Evolutionary conservation across 1,284 basidiomycete genomes (phyloP).

Genomic region (Kwoniella shivajii): DNA sequence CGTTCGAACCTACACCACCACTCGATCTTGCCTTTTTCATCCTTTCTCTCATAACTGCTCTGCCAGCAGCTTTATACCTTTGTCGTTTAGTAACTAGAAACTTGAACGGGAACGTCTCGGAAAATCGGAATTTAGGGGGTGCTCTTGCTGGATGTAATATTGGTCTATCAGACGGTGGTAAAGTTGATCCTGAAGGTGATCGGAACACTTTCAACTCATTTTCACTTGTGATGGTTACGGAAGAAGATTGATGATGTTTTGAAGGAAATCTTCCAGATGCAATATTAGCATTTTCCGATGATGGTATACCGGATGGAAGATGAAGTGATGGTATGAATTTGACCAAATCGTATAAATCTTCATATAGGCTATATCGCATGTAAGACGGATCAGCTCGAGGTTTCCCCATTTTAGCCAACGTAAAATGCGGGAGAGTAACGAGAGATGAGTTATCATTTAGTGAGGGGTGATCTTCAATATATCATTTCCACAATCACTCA

Average conservation of each 20-base stretch:
- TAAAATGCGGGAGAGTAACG: too few relatives aligned
- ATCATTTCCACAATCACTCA: slow-evolving; percentile 22
- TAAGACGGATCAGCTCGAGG: too few relatives aligned
- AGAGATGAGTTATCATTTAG: too few relatives aligned
- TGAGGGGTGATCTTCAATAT: not conserved
- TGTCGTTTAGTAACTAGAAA: slow-evolving; percentile 56
- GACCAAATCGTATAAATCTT: slow-evolving; percentile 49
- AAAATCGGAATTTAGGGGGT: slow-evolving; percentile 66
- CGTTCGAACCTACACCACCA: slow-evolving; percentile 63
- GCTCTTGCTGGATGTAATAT: slow-evolving; percentile 58
- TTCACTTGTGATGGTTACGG: slow-evolving; percentile 5
- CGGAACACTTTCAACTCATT: not conserved
- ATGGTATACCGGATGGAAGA: slow-evolving; percentile 38
- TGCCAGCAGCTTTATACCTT: slow-evolving; percentile 20
- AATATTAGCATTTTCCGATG: slow-evolving; percentile 31
- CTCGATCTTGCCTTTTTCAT: slow-evolving; percentile 63
- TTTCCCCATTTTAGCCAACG: too few relatives aligned
- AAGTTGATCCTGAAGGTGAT: not conserved
- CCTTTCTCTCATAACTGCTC: slow-evolving; percentile 54
- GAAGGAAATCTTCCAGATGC: slow-evolving; percentile 20
- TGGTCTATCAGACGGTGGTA: not conserved
- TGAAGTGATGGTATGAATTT: slow-evolving; percentile 45
- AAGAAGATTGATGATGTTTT: slow-evolving; percentile 7
- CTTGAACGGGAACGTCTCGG: slow-evolving; percentile 72
- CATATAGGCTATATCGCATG: slow-evolving; percentile 37